Conservation (phyloP, 208 protist species). For the Leishmania mexicana region DNA sequence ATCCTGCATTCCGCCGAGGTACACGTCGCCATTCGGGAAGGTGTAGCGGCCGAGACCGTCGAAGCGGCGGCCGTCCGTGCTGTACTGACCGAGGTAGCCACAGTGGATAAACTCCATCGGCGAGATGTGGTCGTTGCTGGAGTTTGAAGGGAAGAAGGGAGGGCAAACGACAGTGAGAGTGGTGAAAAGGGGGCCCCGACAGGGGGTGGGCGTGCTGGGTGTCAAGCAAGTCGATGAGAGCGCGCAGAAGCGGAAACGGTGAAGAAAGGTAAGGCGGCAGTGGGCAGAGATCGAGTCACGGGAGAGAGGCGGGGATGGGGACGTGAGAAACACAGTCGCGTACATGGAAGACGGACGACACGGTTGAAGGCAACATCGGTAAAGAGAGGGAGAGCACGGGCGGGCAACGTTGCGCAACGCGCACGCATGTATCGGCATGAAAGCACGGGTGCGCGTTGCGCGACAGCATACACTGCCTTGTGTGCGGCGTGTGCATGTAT, state of each 20-base stretch:
- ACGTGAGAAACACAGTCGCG: neutral
- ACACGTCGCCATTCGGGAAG: constrained; percentile 85
- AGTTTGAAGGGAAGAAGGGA: neutral
- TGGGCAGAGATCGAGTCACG: neutral
- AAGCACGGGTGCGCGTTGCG: neutral
- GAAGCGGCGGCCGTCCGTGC: constrained; percentile 67
- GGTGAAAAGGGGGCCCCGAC: neutral
- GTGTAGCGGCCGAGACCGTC: constrained; percentile 76
- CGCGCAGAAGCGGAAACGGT: neutral
- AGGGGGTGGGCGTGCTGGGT: neutral
- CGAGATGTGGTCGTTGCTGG: neutral
- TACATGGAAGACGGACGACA: neutral
- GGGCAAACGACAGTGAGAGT: neutral
- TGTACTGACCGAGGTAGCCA: constrained; percentile 65
- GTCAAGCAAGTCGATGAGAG: neutral
- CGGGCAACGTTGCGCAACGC: neutral
- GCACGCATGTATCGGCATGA: neutral
- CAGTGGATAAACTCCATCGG: constrained; percentile 57
- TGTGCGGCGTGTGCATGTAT: too few relatives aligned
- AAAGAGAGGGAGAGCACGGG: neutral
- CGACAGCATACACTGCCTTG: neutral
- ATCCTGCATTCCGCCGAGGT: constrained; percentile 79
- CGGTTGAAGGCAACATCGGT: neutral
- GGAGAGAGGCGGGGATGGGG: too few relatives aligned
- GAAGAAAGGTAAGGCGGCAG: neutral